phyloP scores from a whole-genome alignment of 495 filamentous ascomycete genomes.

The Penicillium fimorum region DNA sequence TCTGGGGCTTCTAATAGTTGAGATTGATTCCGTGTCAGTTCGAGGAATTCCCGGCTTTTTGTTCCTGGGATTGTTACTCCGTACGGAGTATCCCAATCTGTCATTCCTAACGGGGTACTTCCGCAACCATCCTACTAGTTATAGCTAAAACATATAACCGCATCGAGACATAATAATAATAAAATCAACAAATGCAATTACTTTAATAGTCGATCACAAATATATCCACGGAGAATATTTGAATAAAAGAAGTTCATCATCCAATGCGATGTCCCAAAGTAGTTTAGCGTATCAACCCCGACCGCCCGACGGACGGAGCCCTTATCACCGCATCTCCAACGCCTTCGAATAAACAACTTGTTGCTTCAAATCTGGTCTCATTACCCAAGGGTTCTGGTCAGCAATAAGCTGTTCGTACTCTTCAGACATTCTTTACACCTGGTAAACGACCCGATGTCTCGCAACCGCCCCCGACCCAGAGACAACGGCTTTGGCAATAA shows the following conservation, averaged over 20 bases:
- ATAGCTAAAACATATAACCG: not conserved
- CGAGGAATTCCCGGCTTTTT: not conserved
- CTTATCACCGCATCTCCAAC: constrained; percentile 12
- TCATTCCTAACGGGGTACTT: not conserved
- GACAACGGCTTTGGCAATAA: constrained; percentile 53
- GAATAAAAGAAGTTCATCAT: not conserved
- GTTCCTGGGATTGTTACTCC: not conserved
- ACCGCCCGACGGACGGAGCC: constrained; percentile 5
- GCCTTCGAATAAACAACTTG: constrained; percentile 2
- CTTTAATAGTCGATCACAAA: not conserved
- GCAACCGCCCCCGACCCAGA: constrained; percentile 46
- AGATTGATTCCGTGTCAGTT: not conserved
- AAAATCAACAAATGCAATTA: not conserved
- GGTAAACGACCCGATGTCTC: constrained; percentile 33
- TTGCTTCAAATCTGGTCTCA: not conserved
- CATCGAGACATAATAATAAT: not conserved
- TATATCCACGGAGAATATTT: not conserved
- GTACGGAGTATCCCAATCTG: constrained; percentile 1
- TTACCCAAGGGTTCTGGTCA: not conserved
- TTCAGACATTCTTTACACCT: not conserved
- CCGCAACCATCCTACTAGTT: constrained; percentile 3
- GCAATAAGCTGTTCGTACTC: not conserved
- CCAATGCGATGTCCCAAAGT: constrained; percentile 1
- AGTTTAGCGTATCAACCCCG: constrained; percentile 10
- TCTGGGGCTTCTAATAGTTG: not conserved